Percentiles rank a stretch among this genome's conserved stretches.
Evolutionary conservation across 768 basidiomycete genomes (phyloP).

Genomic region (Lanmaoa pseudosensibilis): DNA sequence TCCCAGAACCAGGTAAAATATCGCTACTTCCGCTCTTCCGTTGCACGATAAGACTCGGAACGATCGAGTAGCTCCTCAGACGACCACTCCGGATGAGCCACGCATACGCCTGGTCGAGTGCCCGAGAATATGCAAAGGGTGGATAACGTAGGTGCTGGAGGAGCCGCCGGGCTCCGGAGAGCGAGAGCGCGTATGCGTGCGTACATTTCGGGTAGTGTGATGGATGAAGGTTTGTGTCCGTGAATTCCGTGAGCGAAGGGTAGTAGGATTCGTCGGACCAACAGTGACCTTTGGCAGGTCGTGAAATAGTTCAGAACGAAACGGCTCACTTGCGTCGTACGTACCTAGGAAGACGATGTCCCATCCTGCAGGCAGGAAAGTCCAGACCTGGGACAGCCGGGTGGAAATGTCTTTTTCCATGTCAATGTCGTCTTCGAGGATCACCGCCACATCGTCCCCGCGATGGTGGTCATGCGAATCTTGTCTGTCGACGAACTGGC

Average conservation of each 20-base stretch:
- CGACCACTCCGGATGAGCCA: constrained; percentile 62
- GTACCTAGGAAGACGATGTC: constrained; percentile 72
- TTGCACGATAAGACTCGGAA: constrained; percentile 68
- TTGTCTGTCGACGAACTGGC: constrained; percentile 38
- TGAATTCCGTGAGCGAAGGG: constrained; percentile 35
- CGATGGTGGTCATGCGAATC: constrained; percentile 7
- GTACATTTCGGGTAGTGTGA: constrained; percentile 68
- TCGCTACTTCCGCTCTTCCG: constrained; percentile 60
- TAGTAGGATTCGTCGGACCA: constrained; percentile 69
- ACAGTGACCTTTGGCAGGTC: constrained; percentile 59
- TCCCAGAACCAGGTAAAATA: constrained; percentile 49
- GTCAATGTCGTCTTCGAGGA: constrained; percentile 81
- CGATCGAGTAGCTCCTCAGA: constrained; percentile 60
- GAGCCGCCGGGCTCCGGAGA: constrained; percentile 57
- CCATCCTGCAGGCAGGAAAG: constrained; percentile 57
- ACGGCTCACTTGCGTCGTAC: constrained; percentile 13
- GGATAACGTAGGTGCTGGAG: constrained; percentile 58
- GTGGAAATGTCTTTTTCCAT: constrained; percentile 62
- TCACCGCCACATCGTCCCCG: constrained; percentile 42
- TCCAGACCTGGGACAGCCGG: constrained; percentile 48
- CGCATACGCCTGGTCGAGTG: constrained; percentile 70
- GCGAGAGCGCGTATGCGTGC: constrained; percentile 69
- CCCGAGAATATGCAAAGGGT: constrained; percentile 74
- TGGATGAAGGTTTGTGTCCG: constrained; percentile 45
- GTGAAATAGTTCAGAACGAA: background rate